These are phyloP conservation scores for Saccharum spontaneum DNA, from an alignment of 176 grass and related monocot species.

Conservation along the genomic window DNA sequence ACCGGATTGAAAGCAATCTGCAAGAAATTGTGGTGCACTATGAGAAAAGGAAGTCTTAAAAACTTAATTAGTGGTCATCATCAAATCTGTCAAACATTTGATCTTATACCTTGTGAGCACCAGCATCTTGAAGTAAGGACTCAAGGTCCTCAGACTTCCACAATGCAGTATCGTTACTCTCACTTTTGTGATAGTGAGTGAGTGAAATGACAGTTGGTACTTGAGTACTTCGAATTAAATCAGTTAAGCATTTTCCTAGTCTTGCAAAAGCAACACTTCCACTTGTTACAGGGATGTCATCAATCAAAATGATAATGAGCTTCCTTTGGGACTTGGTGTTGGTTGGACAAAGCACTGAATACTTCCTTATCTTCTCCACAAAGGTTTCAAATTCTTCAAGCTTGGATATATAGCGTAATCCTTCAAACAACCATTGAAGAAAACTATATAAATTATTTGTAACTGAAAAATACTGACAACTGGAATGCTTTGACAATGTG, in stretches of 20 bases:
- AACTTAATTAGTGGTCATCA: background rate
- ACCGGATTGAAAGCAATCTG: slow-evolving; percentile 86
- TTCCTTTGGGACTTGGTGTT: slow-evolving; percentile 53
- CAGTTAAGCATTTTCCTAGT: slow-evolving; percentile 75
- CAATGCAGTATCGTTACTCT: slow-evolving; percentile 48
- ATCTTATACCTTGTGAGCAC: slow-evolving; percentile 77
- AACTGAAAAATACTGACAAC: slow-evolving; percentile 14
- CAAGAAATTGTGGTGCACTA: slow-evolving; percentile 26
- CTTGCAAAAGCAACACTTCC: slow-evolving; percentile 76
- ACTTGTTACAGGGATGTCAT: slow-evolving; percentile 85
- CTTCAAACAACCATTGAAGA: slow-evolving; percentile 47
- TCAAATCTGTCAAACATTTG: background rate
- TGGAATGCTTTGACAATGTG: slow-evolving; percentile 7
- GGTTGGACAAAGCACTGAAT: slow-evolving; percentile 62
- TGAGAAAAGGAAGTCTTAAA: slow-evolving; percentile 27
- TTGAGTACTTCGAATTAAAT: slow-evolving; percentile 60
- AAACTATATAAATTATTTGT: slow-evolving; percentile 18
- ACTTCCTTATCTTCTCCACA: slow-evolving; percentile 84
- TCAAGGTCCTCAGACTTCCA: slow-evolving; percentile 73
- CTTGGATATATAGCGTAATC: slow-evolving; percentile 81
- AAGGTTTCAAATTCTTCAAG: slow-evolving; percentile 96
- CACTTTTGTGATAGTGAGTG: slow-evolving; percentile 78
- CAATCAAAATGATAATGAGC: slow-evolving; percentile 70
- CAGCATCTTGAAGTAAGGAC: slow-evolving; percentile 71
- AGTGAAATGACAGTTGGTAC: slow-evolving; percentile 86